A percentile compares a stretch with the other conserved stretches of the same genome.
phyloP scores from a whole-genome alignment of 495 filamentous ascomycete genomes.

The Tuber borchii region DNA sequence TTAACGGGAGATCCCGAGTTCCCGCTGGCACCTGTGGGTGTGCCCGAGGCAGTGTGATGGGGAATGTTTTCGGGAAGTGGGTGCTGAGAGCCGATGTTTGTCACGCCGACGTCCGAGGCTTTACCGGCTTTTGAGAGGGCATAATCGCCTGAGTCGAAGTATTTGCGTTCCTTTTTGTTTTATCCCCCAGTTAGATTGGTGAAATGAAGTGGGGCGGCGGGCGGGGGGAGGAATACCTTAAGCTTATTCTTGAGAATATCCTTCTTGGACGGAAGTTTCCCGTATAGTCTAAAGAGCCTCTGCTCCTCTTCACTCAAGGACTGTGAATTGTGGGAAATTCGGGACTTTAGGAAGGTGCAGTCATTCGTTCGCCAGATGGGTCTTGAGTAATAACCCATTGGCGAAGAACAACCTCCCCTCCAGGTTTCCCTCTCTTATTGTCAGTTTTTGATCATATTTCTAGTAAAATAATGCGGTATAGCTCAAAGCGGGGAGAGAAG shows the following conservation, averaged over 20 bases:
- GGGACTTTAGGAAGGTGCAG: not conserved
- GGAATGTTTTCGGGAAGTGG: conserved; percentile 95
- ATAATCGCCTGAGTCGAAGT: conserved; percentile 97
- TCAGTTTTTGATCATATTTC: conserved; percentile 19
- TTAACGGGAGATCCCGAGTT: conserved; percentile 41
- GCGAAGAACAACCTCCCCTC: conserved; percentile 9
- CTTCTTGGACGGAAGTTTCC: conserved; percentile 90
- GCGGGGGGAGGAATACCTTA: conserved; percentile 49
- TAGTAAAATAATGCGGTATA: conserved; percentile 3
- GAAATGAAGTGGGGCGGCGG: conserved; percentile 13
- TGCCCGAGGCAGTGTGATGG: conserved; percentile 58
- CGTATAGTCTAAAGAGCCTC: conserved; percentile 89
- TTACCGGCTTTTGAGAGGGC: conserved; percentile 98
- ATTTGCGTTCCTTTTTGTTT: conserved; percentile 75
- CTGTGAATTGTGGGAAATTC: conserved; percentile 47
- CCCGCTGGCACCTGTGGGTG: conserved; percentile 47
- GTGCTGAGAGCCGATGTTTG: conserved; percentile 87
- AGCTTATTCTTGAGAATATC: conserved; percentile 97
- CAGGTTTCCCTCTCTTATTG: not conserved
- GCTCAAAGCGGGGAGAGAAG: conserved; percentile 4
- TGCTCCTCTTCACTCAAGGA: conserved; percentile 86
- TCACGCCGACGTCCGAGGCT: conserved; percentile 86
- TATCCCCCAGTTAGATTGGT: conserved; percentile 13
- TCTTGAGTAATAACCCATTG: not conserved
- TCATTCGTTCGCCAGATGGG: not conserved